Base-by-base conservation (phyloP, 345 rosid species). In the Noccaea bulbosa region DNA sequence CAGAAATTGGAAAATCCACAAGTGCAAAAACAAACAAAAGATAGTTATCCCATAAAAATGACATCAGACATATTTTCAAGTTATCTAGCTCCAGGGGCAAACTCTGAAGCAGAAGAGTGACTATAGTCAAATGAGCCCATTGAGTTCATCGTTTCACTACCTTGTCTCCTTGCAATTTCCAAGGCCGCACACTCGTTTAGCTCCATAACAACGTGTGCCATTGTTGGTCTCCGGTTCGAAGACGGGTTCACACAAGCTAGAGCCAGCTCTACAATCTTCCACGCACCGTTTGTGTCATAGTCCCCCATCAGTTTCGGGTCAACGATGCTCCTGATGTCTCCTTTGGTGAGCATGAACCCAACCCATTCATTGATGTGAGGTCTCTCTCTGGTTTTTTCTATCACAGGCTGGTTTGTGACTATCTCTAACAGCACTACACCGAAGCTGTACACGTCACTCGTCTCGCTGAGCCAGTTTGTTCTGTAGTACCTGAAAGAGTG, bases 391-490 rank as follows among this genome's bases (percentile, higher is more conserved):
- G 11, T 69, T 62, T 71, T 69, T 3, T 67, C 56, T 24, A 83
- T 56, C 16, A 81, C 85, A 1, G 80, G 78, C 30, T 62, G 66
- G 58, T 84, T 81, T 9, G 88, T 85, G 20, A 85, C 69, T 35
- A 85, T 65, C 83, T 85, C 87, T 20, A 87, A 17, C 0, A 87
- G 72, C 34, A 83, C 77, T 11, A 87, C 77, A 8, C 90, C 84
- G 1, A 81, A 88, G 65, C 87, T 81, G 64, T 83, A 87, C 0
- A 87, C 82, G 15, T 85, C 90, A 24, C 84, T 87, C 68, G 76
- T 85, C 77, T 78, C 77, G 34, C 74, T 81, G 9, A 87, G 58
- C 62, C 72, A 78, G 62, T 71, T 73, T 16, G 81, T 81, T 60
- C 38, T 33, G 30, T 66, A 67, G 62, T 57, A 69, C 65, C 82